Conservation (phyloP, 306 rosid species). For the Bauhinia variegata region DNA sequence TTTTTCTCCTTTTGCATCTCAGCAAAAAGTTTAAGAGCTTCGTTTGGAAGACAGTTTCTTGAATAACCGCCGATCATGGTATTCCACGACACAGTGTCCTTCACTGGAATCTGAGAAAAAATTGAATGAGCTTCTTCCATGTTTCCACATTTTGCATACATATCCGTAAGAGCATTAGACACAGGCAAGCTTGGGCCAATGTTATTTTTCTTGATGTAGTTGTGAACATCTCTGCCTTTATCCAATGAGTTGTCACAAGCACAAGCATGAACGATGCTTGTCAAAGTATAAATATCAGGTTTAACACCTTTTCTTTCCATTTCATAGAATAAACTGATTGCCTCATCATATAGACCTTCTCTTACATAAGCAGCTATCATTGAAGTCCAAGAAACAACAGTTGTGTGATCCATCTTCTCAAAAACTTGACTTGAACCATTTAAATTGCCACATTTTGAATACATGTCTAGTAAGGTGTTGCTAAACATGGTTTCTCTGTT, state of each 20-base stretch:
- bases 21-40: constrained; percentile 56
- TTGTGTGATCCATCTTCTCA: constrained; percentile 57
- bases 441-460: constrained; percentile 71
- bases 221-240: constrained; percentile 58
- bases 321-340: constrained; percentile 52
- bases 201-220: constrained; percentile 53
- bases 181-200: constrained; percentile 54
- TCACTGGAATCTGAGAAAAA: constrained; percentile 52
- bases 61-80: constrained; percentile 79
- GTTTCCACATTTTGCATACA: constrained; percentile 85
- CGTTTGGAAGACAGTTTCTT: constrained; percentile 58
- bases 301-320: constrained; percentile 56
- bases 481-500: constrained; percentile 47
- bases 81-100: constrained; percentile 74
- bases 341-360: constrained; percentile 58
- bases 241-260: constrained; percentile 54
- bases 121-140: constrained; percentile 67
- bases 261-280: constrained; percentile 67
- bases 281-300: constrained; percentile 59
- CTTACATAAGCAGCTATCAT: constrained; percentile 66
- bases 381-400: constrained; percentile 84
- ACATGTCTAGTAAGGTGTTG: constrained; percentile 77
- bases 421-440: constrained; percentile 53
- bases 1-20: constrained; percentile 57
- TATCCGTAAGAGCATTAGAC: constrained; percentile 80